Base-by-base conservation (phyloP, 2,329 filamentous ascomycete species). In the Domatiomyces globalis region DNA sequence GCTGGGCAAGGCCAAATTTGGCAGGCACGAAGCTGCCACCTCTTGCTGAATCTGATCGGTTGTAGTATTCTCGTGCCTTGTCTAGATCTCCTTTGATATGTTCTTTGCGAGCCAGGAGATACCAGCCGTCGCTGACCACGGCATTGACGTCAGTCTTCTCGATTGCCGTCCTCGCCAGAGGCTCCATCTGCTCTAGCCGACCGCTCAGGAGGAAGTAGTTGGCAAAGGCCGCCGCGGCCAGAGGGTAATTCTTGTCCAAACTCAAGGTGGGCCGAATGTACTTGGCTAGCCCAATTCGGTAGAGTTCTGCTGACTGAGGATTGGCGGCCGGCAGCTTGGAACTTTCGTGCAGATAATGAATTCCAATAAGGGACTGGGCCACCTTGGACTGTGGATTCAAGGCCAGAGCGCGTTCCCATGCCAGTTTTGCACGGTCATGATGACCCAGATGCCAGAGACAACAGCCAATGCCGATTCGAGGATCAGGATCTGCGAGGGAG, bases 51-150 rank as follows among this genome's bases (percentile, higher is more conserved):
- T 98, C 92, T 1, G 94, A 86, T 59, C 86, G 83, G 51, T 82
- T 81, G 68, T 98, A 98, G 67, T 84, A 94, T 62, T 95, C 87
- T 18, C 78, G 80, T 1, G 92, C 90, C 51, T 81, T 83, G 18
- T 83, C 75, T 5, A 79, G 69, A 52, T 95, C 82, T 43, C 84
- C 84, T 52, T 81, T 78, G 59, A 87, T 87, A 64, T 98, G 92
- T 57, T 90, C 87, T 65, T 94, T 95, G 54, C 89, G 78, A 25
- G 88, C 92, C 43, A 96, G 78, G 7, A 96, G 71, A 68, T 95
- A 98, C 89, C 90, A 96, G 36, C 92, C 94, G 65, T 98, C 94
- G 69, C 90, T 95, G 20, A 90, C 90, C 66, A 96, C 87, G 2
- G 89, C 87, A 66, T 95, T 95, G 60, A 96, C 87, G 64, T 98